A percentile compares a stretch with the other conserved stretches of the same genome.
These are phyloP conservation scores for Taiozyma sp. DNA, from an alignment of 1,139 yeast species.

Conservation along the genomic window DNA sequence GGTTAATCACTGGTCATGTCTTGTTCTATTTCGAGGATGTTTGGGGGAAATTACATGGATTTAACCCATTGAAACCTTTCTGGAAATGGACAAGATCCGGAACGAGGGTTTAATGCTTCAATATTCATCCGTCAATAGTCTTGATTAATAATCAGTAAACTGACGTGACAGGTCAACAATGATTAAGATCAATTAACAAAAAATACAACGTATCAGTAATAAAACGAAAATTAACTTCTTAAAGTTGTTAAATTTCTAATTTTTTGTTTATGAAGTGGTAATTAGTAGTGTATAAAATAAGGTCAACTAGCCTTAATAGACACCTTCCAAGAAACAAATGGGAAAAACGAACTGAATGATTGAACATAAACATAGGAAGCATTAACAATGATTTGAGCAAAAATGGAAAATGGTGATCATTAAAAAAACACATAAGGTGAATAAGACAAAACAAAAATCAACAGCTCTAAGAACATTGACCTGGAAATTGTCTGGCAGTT, in stretches of 20 bases:
- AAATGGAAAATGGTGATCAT: background rate
- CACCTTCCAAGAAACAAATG: no score
- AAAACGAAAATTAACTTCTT: no score
- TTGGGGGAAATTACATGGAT: slow-evolving; percentile 9
- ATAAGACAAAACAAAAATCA: background rate
- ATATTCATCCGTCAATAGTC: no score
- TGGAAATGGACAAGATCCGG: slow-evolving; percentile 15
- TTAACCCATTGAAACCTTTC: slow-evolving; percentile 18
- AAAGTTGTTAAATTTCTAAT: no score
- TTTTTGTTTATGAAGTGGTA: no score
- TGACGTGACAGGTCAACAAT: no score
- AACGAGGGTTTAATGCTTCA: background rate
- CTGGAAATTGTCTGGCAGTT: slow-evolving; percentile 55
- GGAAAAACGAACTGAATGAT: background rate
- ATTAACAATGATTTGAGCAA: no score
- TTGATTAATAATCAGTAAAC: no score
- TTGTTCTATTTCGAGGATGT: slow-evolving; percentile 21
- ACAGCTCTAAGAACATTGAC: slow-evolving; percentile 48
- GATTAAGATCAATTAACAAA: no score
- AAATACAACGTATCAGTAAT: no score
- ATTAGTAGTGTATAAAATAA: no score
- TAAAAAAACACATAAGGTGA: background rate
- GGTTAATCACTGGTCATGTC: slow-evolving; percentile 14
- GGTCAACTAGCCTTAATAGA: background rate
- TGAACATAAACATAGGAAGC: no score